Evolutionary conservation across 768 basidiomycete genomes (phyloP), one percentile per base, ranked within the genome.

Genomic region (Dendrothele bispora): DNA sequence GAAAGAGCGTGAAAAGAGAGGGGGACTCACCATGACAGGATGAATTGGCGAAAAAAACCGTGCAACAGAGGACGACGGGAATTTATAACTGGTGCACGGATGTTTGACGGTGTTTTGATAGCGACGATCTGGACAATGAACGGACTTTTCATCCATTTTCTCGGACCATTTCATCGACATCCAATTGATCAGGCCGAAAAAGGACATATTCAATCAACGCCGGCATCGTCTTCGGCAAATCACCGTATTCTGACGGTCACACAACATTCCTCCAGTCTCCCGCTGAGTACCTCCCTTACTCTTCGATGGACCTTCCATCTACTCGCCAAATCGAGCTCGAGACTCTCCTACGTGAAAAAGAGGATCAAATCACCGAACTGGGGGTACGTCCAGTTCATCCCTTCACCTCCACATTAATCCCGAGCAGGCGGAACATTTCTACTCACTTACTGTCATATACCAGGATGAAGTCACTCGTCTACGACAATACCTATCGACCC

Each of bases 321-420:
- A 68, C 80, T 43, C 77, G 90, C 64, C 88, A 92, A 67, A 72
- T 90, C 52, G 88, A 91, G 64, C 82, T 93, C 34, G 91, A 93
- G 67, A 76, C 80, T 24, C 74, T 87, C 12, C 70, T 92, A n/a
- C 75, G 88, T 56, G 77, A 84, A 61, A 79, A 87, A 60, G 88
- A 93, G 65, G 71, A 72, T 46, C 85, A 89, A 62, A 68, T 91
- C 42, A 70, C 78, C 43, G 79, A 86, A 60, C 79, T 91, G 55
- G 84, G 75, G 57, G 91, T 90, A 66, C 68, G 85, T 72, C 44
- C 34, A 21, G 20, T 22, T 53, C 27, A 46, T 51, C 29, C 39
- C 43, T 8, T 49, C 41, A 40, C 27, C 24, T 34, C 17, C 27
- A 41, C 41, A 37, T 35, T 50, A 32, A n/a, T n/a, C 10, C 10